Base-by-base conservation (phyloP, 2,329 filamentous ascomycete species). In the Ceratocystis lukuohia region DNA sequence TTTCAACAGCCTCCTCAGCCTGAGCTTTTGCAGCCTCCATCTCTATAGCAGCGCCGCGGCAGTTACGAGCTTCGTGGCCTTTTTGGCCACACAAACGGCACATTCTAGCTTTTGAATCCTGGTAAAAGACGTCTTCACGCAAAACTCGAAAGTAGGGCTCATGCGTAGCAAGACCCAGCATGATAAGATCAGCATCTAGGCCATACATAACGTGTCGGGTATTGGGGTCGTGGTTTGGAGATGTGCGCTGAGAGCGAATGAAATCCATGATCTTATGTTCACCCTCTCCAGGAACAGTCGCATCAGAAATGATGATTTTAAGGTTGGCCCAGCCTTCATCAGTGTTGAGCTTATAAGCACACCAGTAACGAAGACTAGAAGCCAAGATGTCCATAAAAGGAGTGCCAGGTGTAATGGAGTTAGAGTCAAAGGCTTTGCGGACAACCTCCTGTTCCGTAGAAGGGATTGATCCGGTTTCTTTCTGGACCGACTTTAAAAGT, bases 221-320 rank as follows among this genome's bases (percentile, higher is more conserved):
- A 75, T 99, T 97, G 28, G 94, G 94, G 73, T 99, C 88, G 75
- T 99, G 91, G 70, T 95, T 88, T 4, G 92, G 88, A 65, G 90
- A 94, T 62, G 88, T 85, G 72, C 94, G 86, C 76, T 99, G 95
- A 46, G 93, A 96, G 72, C 94, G 87, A 70, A 99, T 85, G 75
- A 97, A 99, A 71, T 94, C 87, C 94, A 99, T 99, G 73, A 99
- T 97, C 77, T 99, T 99, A 76, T 99, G 94, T 78, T 99, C 94
- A 74, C 94, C 94, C 78, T 99, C 94, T 74, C 94, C 94, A 65
- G 94, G 94, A 48, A 99, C 92, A 50, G 93, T 96, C 65, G 94
- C 93, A 79, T 99, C 94, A 7, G 94, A 99, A 71, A 99, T 97
- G 76, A 99, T 95, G 75, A 99, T 84, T 80, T 99, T 99, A 75